These are phyloP conservation scores for Didymella lethalis DNA, from an alignment of 2,329 filamentous ascomycete species.

Conservation along the genomic window DNA sequence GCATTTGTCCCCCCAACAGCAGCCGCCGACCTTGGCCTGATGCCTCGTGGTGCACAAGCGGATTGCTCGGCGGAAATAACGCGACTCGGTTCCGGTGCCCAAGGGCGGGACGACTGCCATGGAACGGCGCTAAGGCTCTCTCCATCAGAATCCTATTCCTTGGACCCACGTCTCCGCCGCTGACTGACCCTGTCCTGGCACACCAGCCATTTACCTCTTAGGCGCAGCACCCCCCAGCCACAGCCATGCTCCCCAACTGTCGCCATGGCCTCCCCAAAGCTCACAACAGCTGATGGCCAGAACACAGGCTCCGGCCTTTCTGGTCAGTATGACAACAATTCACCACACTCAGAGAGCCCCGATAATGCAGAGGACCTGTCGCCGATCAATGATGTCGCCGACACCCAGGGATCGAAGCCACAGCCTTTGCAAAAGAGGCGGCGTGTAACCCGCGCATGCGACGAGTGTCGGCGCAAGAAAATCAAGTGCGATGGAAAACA, in stretches of 20 bases:
- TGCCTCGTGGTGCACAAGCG: slow-evolving; percentile 30
- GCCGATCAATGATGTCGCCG: slow-evolving; percentile 43
- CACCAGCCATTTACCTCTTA: slow-evolving; percentile 43
- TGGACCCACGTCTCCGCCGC: slow-evolving; percentile 42
- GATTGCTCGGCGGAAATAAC: slow-evolving; percentile 41
- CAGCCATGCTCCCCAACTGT: slow-evolving; percentile 41
- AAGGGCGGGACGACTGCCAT: slow-evolving; percentile 35
- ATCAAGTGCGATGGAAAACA: slow-evolving; percentile 65
- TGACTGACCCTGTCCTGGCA: slow-evolving; percentile 35
- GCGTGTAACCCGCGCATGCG: slow-evolving; percentile 55
- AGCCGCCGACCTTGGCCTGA: slow-evolving; percentile 17
- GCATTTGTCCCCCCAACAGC: slow-evolving; percentile 8
- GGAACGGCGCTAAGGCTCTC: slow-evolving; percentile 42
- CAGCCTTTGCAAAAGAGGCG: slow-evolving; percentile 53
- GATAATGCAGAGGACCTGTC: slow-evolving; percentile 45
- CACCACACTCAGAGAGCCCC: slow-evolving; percentile 41
- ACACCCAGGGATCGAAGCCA: slow-evolving; percentile 46
- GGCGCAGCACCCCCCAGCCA: slow-evolving; percentile 44
- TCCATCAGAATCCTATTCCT: slow-evolving; percentile 41
- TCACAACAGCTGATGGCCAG: slow-evolving; percentile 43
- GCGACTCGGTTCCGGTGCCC: slow-evolving; percentile 34
- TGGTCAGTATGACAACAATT: slow-evolving; percentile 36
- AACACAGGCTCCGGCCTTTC: slow-evolving; percentile 39
- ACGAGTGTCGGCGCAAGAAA: slow-evolving; percentile 57
- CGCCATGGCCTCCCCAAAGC: slow-evolving; percentile 49